Base-by-base conservation (phyloP, 208 protist species). In the Porcisia deanei region DNA sequence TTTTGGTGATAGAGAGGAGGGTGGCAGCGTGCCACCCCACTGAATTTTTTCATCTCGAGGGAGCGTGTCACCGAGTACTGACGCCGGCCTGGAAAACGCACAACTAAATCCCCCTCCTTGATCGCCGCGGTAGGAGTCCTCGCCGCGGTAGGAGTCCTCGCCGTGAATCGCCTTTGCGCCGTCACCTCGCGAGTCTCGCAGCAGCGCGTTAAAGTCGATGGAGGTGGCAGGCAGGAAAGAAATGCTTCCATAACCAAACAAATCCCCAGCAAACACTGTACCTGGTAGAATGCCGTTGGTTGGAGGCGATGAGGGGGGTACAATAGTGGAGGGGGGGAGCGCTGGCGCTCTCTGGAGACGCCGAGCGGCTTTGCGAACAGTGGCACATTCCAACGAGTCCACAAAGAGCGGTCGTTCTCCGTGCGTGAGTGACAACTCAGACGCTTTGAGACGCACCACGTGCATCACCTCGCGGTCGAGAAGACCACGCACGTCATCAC, bases 381-480 rank as follows among this genome's bases (percentile, higher is more conserved):
- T 61, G 34, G 20, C 37, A 68, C 81, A 71, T 14, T 75, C 66
- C 30, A 80, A 65, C 1, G 65, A 60, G 30, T 76, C 75, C 1
- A 79, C 55, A 5, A 76, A 22, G 37, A 84, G 59, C 2, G 70
- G 80, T 37, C 75, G 75, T 57, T 84, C 61, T 5, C 75, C 69
- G 16, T 78, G 60, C 5, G 89, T 58, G 3, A 96, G 74, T 7
- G 92, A 71, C 54, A 84, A 71, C 80, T 96, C 90, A 3, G 92
- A 90, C 2, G 89, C 87, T 54, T 95, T 91, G 9, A 94, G 75
- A n/a, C 88, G 90, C 83, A 94, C 82, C 39, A 95, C 92, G 78
- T 94, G 84, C 79, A 91, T 84, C 10, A 92, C 72, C 76, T 97
- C 91, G 20, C 86, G 81, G 34, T 94, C 81, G 25, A 97, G 77